Evolutionary conservation across 2,329 filamentous ascomycete species (phyloP).

Genomic region (Colletotrichum shisoi): DNA sequence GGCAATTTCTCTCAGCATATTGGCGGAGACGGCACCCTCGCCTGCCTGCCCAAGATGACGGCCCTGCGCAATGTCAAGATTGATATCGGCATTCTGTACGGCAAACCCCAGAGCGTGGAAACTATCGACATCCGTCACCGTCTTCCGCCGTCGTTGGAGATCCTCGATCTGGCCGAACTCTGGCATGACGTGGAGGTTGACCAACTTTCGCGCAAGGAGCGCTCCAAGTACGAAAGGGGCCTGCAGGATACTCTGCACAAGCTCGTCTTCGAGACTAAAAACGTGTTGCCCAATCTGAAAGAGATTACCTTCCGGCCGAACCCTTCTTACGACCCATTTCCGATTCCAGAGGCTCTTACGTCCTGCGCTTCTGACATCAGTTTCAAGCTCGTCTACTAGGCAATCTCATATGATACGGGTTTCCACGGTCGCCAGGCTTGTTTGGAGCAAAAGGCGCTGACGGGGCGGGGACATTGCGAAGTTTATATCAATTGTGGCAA

Average conservation of each 20-base stretch:
- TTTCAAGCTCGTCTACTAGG: constrained; percentile 34
- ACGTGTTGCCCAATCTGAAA: constrained; percentile 21
- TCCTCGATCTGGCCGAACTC: constrained; percentile 34
- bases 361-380: constrained; percentile 9
- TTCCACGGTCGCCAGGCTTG: not conserved
- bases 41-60: constrained; percentile 32
- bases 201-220: constrained; percentile 19
- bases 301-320: constrained; percentile 35
- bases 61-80: constrained; percentile 33
- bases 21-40: constrained; percentile 33
- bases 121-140: constrained; percentile 16
- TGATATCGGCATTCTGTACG: constrained; percentile 30
- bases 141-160: constrained; percentile 13
- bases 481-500: not conserved
- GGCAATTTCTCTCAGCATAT: constrained; percentile 34
- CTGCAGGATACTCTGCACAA: constrained; percentile 47
- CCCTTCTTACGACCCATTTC: constrained; percentile 31
- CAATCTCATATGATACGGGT: accelerated
- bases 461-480: not conserved
- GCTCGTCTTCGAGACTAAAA: constrained; percentile 44
- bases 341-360: constrained; percentile 27
- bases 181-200: constrained; percentile 34
- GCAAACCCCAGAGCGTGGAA: constrained; percentile 20
- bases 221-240: constrained; percentile 43
- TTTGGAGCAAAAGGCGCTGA: not conserved